Conservation (phyloP, 2,329 filamentous ascomycete genomes). For the Aspergillus thermomutatus region DNA sequence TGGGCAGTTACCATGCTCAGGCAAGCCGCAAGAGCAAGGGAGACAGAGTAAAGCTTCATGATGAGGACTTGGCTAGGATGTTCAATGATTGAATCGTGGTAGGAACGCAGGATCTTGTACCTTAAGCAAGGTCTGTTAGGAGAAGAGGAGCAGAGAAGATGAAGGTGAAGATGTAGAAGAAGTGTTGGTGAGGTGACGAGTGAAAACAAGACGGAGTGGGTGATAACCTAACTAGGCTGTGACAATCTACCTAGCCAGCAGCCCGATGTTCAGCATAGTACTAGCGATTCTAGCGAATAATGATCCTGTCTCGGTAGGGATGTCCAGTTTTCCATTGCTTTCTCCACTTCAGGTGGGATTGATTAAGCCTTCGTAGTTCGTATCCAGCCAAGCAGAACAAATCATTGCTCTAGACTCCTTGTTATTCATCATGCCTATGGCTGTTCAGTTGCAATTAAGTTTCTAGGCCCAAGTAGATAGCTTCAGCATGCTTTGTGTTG, state of each 20-base stretch:
- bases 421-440: too few species aligned
- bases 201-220: neutral
- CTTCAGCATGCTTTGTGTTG: too few species aligned
- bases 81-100: constrained; percentile 3
- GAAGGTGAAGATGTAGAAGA: neutral
- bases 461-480: too few species aligned
- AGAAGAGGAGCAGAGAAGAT: neutral
- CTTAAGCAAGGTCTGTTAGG: neutral
- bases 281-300: too few species aligned
- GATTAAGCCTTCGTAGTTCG: neutral
- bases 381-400: too few species aligned
- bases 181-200: neutral
- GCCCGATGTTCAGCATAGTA: too few species aligned
- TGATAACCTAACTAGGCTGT: neutral
- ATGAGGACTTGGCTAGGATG: constrained; percentile 13
- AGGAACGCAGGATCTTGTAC: neutral
- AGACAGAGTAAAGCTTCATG: constrained; percentile 51
- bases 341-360: too few species aligned
- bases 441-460: too few species aligned
- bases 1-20: constrained; percentile 49
- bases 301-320: too few species aligned
- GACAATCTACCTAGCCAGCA: neutral
- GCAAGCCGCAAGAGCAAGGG: constrained; percentile 53
- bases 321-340: too few species aligned
- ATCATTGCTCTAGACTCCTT: too few species aligned